Evolutionary conservation across 345 rosid species (phyloP).

Genomic region (Populus alba): DNA sequence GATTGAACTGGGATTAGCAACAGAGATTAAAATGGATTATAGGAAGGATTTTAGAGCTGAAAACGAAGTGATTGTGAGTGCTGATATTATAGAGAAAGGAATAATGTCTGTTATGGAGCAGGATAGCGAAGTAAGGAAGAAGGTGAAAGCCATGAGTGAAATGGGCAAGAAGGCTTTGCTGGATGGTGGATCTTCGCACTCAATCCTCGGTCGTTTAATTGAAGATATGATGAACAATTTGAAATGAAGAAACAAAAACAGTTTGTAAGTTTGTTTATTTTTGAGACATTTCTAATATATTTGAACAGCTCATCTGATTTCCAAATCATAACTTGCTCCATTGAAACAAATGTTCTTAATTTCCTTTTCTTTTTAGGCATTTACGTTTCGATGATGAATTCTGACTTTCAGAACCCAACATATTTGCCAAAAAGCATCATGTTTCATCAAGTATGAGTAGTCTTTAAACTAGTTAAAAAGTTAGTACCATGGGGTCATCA

Average conservation of each 20-base stretch:
- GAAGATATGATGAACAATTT: neutral
- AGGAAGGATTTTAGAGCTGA: neutral
- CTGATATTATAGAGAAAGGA: constrained; percentile 16
- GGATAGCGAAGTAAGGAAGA: neutral
- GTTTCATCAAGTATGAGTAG: neutral
- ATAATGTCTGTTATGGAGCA: constrained; percentile 11
- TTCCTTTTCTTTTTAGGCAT: neutral
- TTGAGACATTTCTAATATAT: too few species aligned
- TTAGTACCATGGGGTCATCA: neutral
- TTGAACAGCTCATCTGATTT: too few species aligned
- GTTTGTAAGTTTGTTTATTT: neutral
- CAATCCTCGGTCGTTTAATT: neutral
- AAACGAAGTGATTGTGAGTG: neutral
- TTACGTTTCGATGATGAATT: neutral
- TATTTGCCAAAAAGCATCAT: neutral
- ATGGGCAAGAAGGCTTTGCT: neutral
- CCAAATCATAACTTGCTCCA: neutral
- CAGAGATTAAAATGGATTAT: constrained; percentile 11
- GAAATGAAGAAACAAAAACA: neutral
- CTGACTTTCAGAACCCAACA: neutral
- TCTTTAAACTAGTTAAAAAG: neutral
- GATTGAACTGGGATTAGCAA: constrained; percentile 13
- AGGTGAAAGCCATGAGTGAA: constrained; percentile 1
- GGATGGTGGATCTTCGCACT: constrained; percentile 16
- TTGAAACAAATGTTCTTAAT: neutral